Base-by-base conservation (phyloP, 768 basidiomycete species). In the Fomitopsis pulvina region DNA sequence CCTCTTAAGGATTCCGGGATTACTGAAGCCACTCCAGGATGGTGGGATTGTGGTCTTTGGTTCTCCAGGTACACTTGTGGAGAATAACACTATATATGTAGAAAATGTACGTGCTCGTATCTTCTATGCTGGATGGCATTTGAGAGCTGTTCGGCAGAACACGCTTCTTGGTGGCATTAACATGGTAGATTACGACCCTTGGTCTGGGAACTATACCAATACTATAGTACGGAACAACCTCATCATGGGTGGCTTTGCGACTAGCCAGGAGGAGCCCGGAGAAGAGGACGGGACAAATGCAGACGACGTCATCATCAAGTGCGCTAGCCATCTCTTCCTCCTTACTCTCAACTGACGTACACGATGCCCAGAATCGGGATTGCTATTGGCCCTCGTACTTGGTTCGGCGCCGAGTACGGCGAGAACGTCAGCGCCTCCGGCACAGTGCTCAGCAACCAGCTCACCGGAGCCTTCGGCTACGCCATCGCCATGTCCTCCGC, bases 21-120 rank as follows among this genome's bases (percentile, higher is more conserved):
- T 3, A 24, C 44, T 46, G 12, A 55, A 27, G n/a, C 3, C 2
- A 39, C 12, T n/a, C 7, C 27, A 63, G 63, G 88, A 90, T 57
- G 88, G 88, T 7, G 87, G 81, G 5, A 86, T 90, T 41, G 85
- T 88, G 0, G 53, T 91, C 0, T 90, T 91, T 56, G 88, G 87
- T 20, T 67, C 85, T 2, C 85, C 86, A 5, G 87, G 87, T 0
- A 80, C 79, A 3, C 71, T 77, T 47, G 79, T 89, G 14, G 78
- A 83, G 57, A 87, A 88, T 55, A 89, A 88, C 60, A 87, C 83
- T 0, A 83, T 90, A 47, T 86, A 77, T 79, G 75, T 86, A 8
- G 67, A 77, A 22, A 83, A 74, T 50, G 85, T 86, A 57, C 45
- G 81, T 66, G 29, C 14, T 52, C 38, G 32, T 28, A 6, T 8